A percentile compares a stretch with the other conserved stretches of the same genome.
phyloP scores from a whole-genome alignment of 495 filamentous ascomycete genomes.

The Ascodesmis nigricans region DNA sequence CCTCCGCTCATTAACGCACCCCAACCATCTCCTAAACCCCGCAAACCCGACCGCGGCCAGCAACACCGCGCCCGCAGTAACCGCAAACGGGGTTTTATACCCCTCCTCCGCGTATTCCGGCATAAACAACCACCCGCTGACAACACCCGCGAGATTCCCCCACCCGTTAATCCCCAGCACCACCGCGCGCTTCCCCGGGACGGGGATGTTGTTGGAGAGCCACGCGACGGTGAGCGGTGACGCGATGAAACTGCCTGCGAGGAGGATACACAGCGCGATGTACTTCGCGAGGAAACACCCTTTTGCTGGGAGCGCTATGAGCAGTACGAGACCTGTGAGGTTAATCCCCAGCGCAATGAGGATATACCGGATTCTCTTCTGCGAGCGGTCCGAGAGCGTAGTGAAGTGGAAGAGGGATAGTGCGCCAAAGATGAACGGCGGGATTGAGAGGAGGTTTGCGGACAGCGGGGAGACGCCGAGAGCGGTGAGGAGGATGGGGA shows the following conservation, averaged over 20 bases:
- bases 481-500: constrained; percentile 30
- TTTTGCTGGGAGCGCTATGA: constrained; percentile 22
- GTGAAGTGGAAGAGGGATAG: constrained; percentile 27
- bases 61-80: constrained; percentile 26
- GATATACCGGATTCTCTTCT: constrained; percentile 30
- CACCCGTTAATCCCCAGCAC: constrained; percentile 38
- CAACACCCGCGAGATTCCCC: constrained; percentile 35
- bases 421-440: constrained; percentile 33
- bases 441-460: constrained; percentile 35
- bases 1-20: constrained; percentile 23
- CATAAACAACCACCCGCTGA: constrained; percentile 28
- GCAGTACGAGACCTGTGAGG: constrained; percentile 26
- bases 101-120: constrained; percentile 25
- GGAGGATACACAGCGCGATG: constrained; percentile 31
- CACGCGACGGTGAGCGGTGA: constrained; percentile 35
- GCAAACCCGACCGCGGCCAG: constrained; percentile 26
- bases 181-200: constrained; percentile 30
- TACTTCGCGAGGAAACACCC: constrained; percentile 24
- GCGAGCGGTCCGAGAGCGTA: constrained; percentile 27
- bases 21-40: constrained; percentile 14
- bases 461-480: constrained; percentile 26
- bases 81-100: constrained; percentile 26
- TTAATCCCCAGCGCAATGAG: constrained; percentile 27
- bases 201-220: constrained; percentile 33
- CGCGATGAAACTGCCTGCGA: constrained; percentile 32